phyloP scores from a whole-genome alignment of 257 asterid species.

The Lycium barbarum region DNA sequence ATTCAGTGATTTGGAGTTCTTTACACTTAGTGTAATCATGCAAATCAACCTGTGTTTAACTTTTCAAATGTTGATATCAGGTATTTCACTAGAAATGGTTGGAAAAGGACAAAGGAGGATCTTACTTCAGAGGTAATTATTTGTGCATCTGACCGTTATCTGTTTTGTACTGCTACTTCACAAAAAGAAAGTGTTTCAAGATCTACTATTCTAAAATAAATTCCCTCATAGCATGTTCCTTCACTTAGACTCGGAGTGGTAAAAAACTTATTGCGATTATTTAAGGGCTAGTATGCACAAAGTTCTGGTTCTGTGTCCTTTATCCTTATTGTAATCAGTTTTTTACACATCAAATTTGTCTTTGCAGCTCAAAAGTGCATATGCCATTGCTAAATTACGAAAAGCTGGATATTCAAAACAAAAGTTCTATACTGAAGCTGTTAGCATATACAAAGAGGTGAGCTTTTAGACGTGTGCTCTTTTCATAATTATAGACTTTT shows the following conservation, averaged over 20 bases:
- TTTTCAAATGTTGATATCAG: constrained; percentile 47
- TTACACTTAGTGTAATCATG: constrained; percentile 5
- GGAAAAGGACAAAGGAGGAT: constrained; percentile 92
- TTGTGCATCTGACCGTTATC: constrained; percentile 7
- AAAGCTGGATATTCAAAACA: constrained; percentile 81
- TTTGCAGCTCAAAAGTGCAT: constrained; percentile 84
- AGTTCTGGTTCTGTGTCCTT: background rate
- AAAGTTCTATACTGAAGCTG: constrained; percentile 82
- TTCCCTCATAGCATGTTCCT: background rate
- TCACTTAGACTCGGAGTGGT: background rate
- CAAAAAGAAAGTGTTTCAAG: background rate
- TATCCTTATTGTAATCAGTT: constrained; percentile 18
- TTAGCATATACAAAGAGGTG: constrained; percentile 84
- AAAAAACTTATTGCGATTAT: background rate
- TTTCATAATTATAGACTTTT: constrained; percentile 24
- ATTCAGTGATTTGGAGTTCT: constrained; percentile 19
- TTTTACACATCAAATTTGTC: constrained; percentile 34
- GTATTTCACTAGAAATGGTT: constrained; percentile 86
- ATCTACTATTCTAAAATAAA: background rate
- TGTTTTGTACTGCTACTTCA: constrained; percentile 22
- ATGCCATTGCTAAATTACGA: constrained; percentile 79
- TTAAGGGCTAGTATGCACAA: background rate
- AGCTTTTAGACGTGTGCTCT: constrained; percentile 30
- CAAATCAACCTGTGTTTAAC: constrained; percentile 15
- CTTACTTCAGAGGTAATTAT: constrained; percentile 63